Evolutionary conservation across 139 green algal species (phyloP).

Genomic region (Coelastrella sp.): DNA sequence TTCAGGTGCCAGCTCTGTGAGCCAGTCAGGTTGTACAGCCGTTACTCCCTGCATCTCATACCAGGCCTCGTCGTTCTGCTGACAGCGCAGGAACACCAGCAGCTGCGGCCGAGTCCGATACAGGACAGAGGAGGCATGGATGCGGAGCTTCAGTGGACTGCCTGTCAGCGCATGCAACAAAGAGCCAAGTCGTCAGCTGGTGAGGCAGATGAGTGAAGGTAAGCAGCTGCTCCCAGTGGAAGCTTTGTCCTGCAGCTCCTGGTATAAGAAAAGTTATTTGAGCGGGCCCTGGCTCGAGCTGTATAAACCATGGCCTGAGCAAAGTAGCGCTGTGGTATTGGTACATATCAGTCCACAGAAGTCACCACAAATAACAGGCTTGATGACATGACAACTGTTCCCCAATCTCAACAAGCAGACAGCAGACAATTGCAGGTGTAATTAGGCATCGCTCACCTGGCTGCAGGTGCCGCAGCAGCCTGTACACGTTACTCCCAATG

Average conservation of each 20-base stretch:
- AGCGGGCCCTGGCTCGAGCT: no score
- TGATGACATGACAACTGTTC: no score
- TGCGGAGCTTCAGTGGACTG: conserved; percentile 46
- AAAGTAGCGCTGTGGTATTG: no score
- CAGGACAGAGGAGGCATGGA: conserved; percentile 53
- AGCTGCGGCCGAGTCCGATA: conserved; percentile 20
- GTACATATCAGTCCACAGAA: no score
- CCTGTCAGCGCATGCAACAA: conserved; percentile 15
- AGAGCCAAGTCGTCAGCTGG: not conserved
- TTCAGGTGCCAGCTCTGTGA: conserved; percentile 81
- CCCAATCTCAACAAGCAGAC: no score
- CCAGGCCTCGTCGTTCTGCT: conserved; percentile 74
- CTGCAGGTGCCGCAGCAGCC: conserved; percentile 61
- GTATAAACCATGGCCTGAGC: no score
- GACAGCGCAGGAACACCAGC: conserved; percentile 45
- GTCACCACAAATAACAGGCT: no score
- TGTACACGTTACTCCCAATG: conserved; percentile 69
- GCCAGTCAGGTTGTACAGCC: conserved; percentile 74
- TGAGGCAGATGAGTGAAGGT: not conserved
- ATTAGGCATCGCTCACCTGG: not conserved
- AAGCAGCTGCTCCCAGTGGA: not conserved
- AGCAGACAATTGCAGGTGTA: not conserved
- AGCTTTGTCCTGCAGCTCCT: no score
- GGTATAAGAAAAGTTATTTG: no score
- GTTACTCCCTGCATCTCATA: conserved; percentile 83